A percentile compares a stretch with the other conserved stretches of the same genome.
Evolutionary conservation across 257 asterid genomes (phyloP).

Genomic region (Thymus quinquecostatus): DNA sequence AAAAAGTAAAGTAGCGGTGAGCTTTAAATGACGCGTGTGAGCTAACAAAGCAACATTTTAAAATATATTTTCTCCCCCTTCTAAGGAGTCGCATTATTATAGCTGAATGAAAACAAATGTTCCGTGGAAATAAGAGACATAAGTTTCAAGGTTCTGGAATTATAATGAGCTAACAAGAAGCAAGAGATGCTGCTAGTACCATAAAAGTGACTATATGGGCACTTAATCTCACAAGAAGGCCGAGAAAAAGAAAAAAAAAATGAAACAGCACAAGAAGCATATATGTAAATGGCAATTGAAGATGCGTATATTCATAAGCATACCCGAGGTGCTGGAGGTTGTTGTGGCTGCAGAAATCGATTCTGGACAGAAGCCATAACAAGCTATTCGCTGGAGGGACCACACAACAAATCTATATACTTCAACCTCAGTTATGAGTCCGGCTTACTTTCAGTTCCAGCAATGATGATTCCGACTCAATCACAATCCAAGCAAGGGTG

Average conservation of each 20-base stretch:
- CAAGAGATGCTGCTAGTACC: constrained; percentile 1
- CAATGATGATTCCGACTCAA: constrained; percentile 18
- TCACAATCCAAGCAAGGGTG: constrained; percentile 22
- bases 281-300: constrained; percentile 14
- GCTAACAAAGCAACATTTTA: neutral
- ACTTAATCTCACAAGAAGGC: neutral
- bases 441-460: constrained; percentile 22
- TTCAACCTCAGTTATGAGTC: neutral
- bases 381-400: constrained; percentile 24
- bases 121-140: neutral
- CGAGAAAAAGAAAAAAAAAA: no score
- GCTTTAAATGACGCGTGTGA: neutral
- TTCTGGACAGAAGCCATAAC: constrained; percentile 61
- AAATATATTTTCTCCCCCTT: neutral
- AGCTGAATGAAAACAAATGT: neutral
- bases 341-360: constrained; percentile 59
- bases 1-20: neutral
- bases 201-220: neutral
- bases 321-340: constrained; percentile 61
- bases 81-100: neutral
- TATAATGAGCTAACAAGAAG: neutral
- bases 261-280: neutral
- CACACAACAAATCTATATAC: constrained; percentile 9
- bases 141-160: neutral
- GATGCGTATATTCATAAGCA: constrained; percentile 22